Base-by-base conservation (phyloP, 108 stramenopile species). In the Mediolabrus comicus region DNA sequence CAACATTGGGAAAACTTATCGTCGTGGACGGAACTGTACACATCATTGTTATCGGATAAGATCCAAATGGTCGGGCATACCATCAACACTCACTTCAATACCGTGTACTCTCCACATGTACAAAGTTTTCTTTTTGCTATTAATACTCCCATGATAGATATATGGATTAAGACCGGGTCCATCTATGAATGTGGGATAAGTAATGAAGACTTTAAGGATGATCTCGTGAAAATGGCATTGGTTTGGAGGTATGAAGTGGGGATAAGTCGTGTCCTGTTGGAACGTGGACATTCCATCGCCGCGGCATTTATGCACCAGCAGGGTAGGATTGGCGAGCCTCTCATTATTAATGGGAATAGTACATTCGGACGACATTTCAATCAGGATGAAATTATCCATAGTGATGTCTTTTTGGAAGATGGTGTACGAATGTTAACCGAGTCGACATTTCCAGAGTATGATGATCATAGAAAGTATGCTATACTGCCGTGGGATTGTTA, bases 401-500 rank as follows among this genome's bases (percentile, higher is more conserved):
- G 77, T 28, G 77, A 79, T 67, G 60, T 79, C 0, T 71, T 61
- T 27, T 35, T 46, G 32, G 77, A 79, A 49, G 69, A 71, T 43
- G 77, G 77, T 24, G 30, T 79, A 16, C 39, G 77, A 27, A 71
- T 35, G 38, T 26, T 79, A 46, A 79, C 77, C 7, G 77, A 79
- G 35, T 55, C 59, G 13, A 79, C 56, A 27, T 79, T 79, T 36
- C 58, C 63, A 7, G 77, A 79, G 33, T 61, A 71, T 59, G 38
- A 52, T 4, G 75, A 77, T 59, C 54, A 61, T 43, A 67, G 67
- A 67, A 77, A 77, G 46, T 77, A 71, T 52, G 62, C 69, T 46
- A 79, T 79, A 19, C 46, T 79, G 36, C 77, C 77, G n/a, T 79
- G 77, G 77, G 77, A 71, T 19, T 72, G 53, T 53, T 79, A 68